Evolutionary conservation across 352 stramenopile genomes (phyloP).

Genomic region (Globisporangium megalacanthum): DNA sequence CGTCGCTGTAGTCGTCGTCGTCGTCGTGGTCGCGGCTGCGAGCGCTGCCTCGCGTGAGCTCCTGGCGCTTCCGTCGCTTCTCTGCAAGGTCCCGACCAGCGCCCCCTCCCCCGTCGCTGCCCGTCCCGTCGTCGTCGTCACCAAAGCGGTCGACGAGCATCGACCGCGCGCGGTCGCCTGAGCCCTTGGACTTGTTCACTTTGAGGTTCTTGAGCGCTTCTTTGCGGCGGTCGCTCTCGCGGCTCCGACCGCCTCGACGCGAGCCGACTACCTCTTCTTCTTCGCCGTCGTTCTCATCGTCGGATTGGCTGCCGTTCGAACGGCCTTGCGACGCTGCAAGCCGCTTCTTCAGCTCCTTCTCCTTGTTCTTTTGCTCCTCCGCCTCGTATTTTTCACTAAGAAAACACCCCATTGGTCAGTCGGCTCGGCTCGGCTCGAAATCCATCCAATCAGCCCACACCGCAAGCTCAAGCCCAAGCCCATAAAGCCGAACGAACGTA

Average conservation of each 20-base stretch:
- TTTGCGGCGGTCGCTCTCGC: conserved; percentile 71
- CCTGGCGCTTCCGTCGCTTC: conserved; percentile 65
- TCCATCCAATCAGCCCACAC: too few relatives aligned
- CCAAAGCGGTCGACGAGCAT: conserved; percentile 77
- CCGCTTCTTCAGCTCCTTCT: conserved; percentile 77
- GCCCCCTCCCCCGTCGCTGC: conserved; percentile 20
- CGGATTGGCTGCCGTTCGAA: conserved; percentile 23
- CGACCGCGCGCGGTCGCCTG: conserved; percentile 54
- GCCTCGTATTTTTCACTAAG: conserved; percentile 78
- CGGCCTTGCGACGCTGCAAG: conserved; percentile 53
- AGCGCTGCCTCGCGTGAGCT: conserved; percentile 51
- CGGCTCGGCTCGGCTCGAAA: too few relatives aligned
- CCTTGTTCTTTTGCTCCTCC: conserved; percentile 76
- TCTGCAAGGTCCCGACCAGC: conserved; percentile 57
- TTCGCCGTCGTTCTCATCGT: conserved; percentile 39
- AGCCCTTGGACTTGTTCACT: conserved; percentile 58
- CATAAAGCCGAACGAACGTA: conserved; percentile 17
- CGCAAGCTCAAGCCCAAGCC: not conserved
- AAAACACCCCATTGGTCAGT: not conserved
- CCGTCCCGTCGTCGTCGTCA: conserved; percentile 48
- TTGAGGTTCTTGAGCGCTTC: conserved; percentile 76
- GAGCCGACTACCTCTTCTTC: conserved; percentile 39
- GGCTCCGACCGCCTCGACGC: conserved; percentile 46
- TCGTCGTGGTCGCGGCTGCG: conserved; percentile 33
- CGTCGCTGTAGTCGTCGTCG: conserved; percentile 26